Conservation (phyloP, 208 protist genomes). For the Naegleria lovaniensis region DNA sequence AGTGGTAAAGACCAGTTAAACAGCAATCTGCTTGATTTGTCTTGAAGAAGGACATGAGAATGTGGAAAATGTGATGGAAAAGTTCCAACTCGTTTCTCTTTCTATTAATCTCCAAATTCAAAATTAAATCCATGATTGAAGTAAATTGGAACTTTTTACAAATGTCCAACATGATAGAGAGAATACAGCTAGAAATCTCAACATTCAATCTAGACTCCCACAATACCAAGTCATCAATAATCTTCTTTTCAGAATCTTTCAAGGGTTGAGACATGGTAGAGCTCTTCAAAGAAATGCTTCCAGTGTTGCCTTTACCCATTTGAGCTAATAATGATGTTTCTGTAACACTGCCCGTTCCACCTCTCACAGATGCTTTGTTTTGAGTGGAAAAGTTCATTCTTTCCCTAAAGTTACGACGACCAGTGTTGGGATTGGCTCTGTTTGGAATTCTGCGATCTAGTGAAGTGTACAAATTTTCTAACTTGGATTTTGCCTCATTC, state of each 20-base stretch:
- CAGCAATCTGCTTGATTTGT: background rate
- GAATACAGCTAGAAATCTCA: background rate
- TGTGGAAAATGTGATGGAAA: background rate
- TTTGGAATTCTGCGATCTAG: background rate
- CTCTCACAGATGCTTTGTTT: background rate
- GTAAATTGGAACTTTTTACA: background rate
- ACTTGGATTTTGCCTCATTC: background rate
- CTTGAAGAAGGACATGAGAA: background rate
- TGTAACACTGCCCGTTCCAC: background rate
- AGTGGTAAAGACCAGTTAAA: background rate
- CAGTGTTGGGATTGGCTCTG: too few relatives aligned
- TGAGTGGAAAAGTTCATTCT: background rate
- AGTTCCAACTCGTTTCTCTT: background rate
- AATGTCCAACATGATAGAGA: background rate
- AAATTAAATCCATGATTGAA: background rate
- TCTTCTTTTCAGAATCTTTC: background rate
- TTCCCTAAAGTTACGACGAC: background rate
- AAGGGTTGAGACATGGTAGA: background rate
- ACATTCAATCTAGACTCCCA: constrained; percentile 14
- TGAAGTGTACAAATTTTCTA: background rate
- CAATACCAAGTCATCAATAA: constrained; percentile 14
- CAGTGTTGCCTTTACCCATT: background rate
- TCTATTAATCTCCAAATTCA: background rate
- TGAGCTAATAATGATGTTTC: background rate
- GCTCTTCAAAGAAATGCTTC: background rate